phyloP scores from a whole-genome alignment of 164 flowering plant species.

The Dillenia suffruticosa region DNA sequence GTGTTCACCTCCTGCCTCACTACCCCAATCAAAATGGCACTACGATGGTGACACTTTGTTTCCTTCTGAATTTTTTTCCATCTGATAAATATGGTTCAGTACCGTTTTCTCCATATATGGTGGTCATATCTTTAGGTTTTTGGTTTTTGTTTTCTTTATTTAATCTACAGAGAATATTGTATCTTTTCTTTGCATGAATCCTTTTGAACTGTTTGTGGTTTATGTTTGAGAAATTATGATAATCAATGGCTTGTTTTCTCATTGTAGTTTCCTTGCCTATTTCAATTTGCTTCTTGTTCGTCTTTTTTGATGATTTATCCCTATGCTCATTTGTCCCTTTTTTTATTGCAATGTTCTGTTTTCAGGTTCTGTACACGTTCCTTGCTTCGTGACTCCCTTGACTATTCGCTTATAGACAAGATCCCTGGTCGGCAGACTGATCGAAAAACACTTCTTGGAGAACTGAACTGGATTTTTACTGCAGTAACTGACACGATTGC shows the following conservation, averaged over 20 bases:
- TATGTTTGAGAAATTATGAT: not conserved
- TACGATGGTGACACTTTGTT: conserved; percentile 59
- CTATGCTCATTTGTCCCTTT: not conserved
- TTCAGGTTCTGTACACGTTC: conserved; percentile 88
- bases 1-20: conserved; percentile 97
- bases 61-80: not conserved
- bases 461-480: conserved; percentile 97
- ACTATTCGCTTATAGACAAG: conserved; percentile 69
- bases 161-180: not conserved
- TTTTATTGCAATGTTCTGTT: conserved; percentile 3
- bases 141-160: not conserved
- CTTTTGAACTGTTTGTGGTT: not conserved
- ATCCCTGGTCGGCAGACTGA: conserved; percentile 98
- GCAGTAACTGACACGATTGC: conserved; percentile 99
- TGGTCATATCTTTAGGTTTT: not conserved
- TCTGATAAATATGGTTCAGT: not conserved
- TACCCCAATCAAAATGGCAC: conserved; percentile 97
- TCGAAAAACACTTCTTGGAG: conserved; percentile 91
- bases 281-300: not conserved
- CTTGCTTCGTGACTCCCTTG: conserved; percentile 69
- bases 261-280: not conserved
- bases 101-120: no score
- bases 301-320: not conserved
- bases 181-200: not conserved
- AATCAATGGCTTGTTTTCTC: not conserved